A percentile compares a stretch with the other conserved stretches of the same genome.
Conservation (phyloP, 441 rosid genomes). For the Gossypium davidsonii region DNA sequence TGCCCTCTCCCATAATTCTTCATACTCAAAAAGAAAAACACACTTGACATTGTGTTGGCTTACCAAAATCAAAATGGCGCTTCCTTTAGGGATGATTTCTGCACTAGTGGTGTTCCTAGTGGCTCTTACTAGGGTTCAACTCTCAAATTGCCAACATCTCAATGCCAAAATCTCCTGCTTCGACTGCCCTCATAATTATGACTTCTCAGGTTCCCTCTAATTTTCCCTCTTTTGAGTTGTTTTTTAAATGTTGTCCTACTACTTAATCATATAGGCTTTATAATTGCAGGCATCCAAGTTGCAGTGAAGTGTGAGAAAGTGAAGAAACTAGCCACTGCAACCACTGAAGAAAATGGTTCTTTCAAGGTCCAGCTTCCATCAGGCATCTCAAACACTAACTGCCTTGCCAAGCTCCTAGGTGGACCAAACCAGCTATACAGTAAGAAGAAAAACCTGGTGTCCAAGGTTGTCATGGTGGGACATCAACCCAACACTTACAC, state of each 20-base stretch:
- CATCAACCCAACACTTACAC: constrained; percentile 28
- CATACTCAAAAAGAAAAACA: background rate
- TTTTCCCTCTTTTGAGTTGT: background rate
- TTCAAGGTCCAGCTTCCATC: constrained; percentile 51
- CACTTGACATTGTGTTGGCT: background rate
- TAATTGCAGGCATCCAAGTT: constrained; percentile 47
- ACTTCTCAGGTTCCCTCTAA: constrained; percentile 50
- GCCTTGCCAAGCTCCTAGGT: constrained; percentile 57
- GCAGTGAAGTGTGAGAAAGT: constrained; percentile 50
- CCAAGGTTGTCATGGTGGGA: constrained; percentile 35
- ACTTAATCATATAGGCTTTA: background rate
- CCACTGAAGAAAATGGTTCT: constrained; percentile 41
- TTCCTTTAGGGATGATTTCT: constrained; percentile 7
- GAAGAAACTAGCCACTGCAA: constrained; percentile 36
- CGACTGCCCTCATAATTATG: constrained; percentile 39
- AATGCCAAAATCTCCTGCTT: constrained; percentile 58
- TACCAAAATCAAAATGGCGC: constrained; percentile 34
- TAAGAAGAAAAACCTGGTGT: constrained; percentile 30
- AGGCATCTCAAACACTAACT: constrained; percentile 13
- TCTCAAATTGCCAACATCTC: constrained; percentile 34
- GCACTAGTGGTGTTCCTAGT: constrained; percentile 31
- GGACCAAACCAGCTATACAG: constrained; percentile 53
- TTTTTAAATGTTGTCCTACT: too few relatives aligned
- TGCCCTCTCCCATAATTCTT: background rate
- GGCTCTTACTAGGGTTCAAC: constrained; percentile 33